Evolutionary conservation across 108 stramenopile genomes (phyloP).

Genomic region (Conticribra guillardii): DNA sequence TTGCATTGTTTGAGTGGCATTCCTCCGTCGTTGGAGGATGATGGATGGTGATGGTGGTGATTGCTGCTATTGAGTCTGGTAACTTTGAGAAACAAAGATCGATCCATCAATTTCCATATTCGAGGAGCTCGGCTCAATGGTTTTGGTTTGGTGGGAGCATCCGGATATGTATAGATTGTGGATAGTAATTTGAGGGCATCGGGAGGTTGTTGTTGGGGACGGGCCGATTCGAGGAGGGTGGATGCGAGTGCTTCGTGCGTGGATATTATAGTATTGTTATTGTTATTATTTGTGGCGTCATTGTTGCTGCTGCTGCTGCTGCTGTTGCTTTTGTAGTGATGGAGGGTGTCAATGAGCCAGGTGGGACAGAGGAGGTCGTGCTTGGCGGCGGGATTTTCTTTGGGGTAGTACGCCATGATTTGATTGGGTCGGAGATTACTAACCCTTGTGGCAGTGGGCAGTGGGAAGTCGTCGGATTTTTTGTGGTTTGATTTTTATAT

Average conservation of each 20-base stretch:
- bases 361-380: slow-evolving; percentile 50
- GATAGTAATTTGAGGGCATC: slow-evolving; percentile 17
- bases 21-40: neutral
- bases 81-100: slow-evolving; percentile 45
- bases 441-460: too few relatives aligned
- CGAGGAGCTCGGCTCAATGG: slow-evolving; percentile 59
- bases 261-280: neutral
- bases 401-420: slow-evolving; percentile 38
- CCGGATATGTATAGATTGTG: slow-evolving; percentile 72
- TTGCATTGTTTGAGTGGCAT: slow-evolving; percentile 43
- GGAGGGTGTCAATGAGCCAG: slow-evolving; percentile 18
- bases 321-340: neutral
- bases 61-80: slow-evolving; percentile 31
- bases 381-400: slow-evolving; percentile 39
- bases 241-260: slow-evolving; percentile 29
- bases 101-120: slow-evolving; percentile 24
- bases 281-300: neutral
- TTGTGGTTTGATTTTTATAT: too few relatives aligned
- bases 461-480: too few relatives aligned
- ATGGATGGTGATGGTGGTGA: neutral
- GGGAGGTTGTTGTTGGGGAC: slow-evolving; percentile 1
- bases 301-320: slow-evolving; percentile 1
- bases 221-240: slow-evolving; percentile 26
- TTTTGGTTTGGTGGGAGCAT: slow-evolving; percentile 63
- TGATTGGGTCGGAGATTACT: too few relatives aligned